Evolutionary conservation across 345 rosid species (phyloP), one percentile per base, ranked within the genome.

Genomic region (Murraya paniculata): DNA sequence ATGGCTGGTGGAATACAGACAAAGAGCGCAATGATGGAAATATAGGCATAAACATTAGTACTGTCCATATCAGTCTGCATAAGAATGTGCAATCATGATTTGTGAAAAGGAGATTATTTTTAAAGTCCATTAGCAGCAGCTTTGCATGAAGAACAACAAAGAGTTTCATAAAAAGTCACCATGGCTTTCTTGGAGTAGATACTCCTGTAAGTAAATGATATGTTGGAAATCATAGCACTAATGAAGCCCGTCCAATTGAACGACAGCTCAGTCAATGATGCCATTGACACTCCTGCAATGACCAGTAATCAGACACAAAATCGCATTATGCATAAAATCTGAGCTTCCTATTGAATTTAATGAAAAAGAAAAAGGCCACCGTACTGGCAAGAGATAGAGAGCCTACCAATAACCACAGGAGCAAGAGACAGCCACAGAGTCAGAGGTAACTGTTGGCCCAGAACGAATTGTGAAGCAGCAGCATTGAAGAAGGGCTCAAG

Each of bases 401-500:
- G 50, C 61, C 80, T 79, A 95, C 99, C 99, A 59, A 93, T 13
- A 67, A 96, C 97, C 76, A 95, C 98, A 48, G 99, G 97, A 80
- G 92, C 90, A 73, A 94, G 82, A 72, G 99, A 92, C 65, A 96
- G 86, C 99, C 99, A 96, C 33, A 96, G 88, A 74, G 97, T 79
- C 1, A 92, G 7, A 7, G 99, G 98, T 36, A 96, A 93, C 10
- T 86, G 64, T 75, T 96, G 99, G 77, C 99, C 99, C 6, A 96
- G 88, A 73, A 96, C 5, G 79, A 93, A 96, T 13, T 96, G 98
- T 41, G 99, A 94, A 84, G 99, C 97, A 78, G 97, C 88, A 55
- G 98, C 99, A 53, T 94, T 96, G 89, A 96, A 96, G 91, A 94
- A 96, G 21, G 99, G 99, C 88, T 96, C 99, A 18, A 96, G 97